phyloP scores from a whole-genome alignment of 805 yeast genomes.

The Lipomyces oligophaga region DNA sequence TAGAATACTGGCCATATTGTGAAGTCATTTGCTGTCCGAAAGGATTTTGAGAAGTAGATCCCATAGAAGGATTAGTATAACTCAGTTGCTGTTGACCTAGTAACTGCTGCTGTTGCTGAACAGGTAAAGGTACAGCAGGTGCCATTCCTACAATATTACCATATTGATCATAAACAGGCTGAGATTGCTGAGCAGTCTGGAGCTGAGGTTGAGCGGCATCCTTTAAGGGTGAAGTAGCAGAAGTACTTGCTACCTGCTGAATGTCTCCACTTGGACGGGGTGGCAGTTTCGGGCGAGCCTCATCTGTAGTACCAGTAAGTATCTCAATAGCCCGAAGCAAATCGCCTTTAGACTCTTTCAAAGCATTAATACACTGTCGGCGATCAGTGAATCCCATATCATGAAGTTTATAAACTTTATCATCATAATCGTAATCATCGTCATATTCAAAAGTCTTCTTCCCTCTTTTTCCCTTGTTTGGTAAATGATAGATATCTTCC shows the following conservation, averaged over 20 bases:
- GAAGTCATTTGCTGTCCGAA: conserved; percentile 3
- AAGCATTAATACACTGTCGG: conserved; percentile 61
- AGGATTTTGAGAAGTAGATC: too few species aligned
- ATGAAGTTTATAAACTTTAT: conserved; percentile 47
- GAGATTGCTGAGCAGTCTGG: conserved; percentile 1
- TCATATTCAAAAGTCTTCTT: conserved; percentile 11
- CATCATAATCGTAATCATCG: conserved; percentile 28
- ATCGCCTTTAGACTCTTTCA: conserved; percentile 57
- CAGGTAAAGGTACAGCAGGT: conserved; percentile 3
- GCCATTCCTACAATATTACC: conserved; percentile 15
- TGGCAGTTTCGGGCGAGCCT: conserved; percentile 18
- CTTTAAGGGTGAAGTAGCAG: not conserved
- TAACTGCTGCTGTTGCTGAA: conserved; percentile 22
- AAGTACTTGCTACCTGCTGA: conserved; percentile 7
- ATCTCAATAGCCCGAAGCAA: conserved; percentile 55
- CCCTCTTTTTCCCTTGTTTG: not conserved
- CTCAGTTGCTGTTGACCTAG: too few species aligned
- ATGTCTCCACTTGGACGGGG: conserved; percentile 17
- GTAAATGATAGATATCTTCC: not conserved
- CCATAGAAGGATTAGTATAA: too few species aligned
- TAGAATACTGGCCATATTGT: conserved; percentile 29
- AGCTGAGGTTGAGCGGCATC: not conserved
- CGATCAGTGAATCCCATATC: conserved; percentile 56
- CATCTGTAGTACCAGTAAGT: conserved; percentile 16
- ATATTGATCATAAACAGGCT: conserved; percentile 13